A percentile compares a stretch with the other conserved stretches of the same genome.
phyloP scores from a whole-genome alignment of 163 green algal genomes.

The Chlamydomonas reinhardtii region DNA sequence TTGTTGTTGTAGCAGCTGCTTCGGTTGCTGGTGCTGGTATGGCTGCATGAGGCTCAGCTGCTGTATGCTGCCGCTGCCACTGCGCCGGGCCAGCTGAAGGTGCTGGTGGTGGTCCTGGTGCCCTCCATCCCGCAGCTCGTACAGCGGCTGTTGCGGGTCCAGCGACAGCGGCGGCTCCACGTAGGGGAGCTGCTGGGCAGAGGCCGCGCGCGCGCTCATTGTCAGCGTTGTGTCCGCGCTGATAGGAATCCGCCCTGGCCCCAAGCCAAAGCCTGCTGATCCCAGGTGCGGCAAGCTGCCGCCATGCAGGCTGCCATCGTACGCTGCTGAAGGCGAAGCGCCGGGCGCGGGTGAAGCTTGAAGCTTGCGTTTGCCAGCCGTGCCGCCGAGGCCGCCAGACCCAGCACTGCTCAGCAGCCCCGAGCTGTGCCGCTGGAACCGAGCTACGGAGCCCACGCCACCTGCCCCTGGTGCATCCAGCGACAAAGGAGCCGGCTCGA shows the following conservation, averaged over 20 bases:
- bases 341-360: neutral
- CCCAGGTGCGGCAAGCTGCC: neutral
- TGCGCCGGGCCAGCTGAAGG: too few relatives aligned
- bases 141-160: neutral
- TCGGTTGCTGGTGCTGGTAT: neutral
- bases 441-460: too few relatives aligned
- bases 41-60: neutral
- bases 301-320: neutral
- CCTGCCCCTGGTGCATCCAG: too few relatives aligned
- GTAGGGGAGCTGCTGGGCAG: neutral
- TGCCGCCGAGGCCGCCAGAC: too few relatives aligned
- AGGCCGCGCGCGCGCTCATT: too few relatives aligned
- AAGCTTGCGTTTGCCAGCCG: neutral
- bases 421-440: too few relatives aligned
- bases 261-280: too few relatives aligned
- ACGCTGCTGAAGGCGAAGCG: too few relatives aligned
- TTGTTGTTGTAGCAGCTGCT: neutral
- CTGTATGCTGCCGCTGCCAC: too few relatives aligned
- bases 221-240: neutral
- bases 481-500: too few relatives aligned
- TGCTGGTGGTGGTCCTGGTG: neutral
- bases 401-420: too few relatives aligned
- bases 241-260: too few relatives aligned
- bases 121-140: neutral
- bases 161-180: neutral